Percentiles rank a stretch among this genome's conserved stretches.
Evolutionary conservation across 306 rosid genomes (phyloP).

Genomic region (Boehmeria nivea): DNA sequence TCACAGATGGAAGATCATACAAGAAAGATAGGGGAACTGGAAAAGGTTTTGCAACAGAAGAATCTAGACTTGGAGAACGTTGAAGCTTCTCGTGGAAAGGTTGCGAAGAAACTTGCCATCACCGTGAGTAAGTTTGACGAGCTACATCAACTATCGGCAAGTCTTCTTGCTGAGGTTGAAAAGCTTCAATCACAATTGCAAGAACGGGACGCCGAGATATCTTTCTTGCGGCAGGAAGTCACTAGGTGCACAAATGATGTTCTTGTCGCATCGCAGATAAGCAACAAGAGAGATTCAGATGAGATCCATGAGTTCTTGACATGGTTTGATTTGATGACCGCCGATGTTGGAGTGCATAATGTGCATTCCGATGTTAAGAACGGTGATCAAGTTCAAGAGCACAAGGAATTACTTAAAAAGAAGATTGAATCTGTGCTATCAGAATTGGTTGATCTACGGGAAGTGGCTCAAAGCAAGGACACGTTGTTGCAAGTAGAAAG

Average conservation of each 20-base stretch:
- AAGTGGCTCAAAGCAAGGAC: slow-evolving; percentile 57
- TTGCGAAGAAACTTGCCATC: slow-evolving; percentile 67
- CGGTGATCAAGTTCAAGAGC: slow-evolving; percentile 38
- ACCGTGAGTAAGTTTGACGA: slow-evolving; percentile 92
- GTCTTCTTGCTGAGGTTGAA: slow-evolving; percentile 89
- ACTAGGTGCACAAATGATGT: slow-evolving; percentile 89
- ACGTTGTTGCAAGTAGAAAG: slow-evolving; percentile 66
- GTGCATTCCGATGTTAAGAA: slow-evolving; percentile 43
- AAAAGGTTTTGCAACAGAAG: slow-evolving; percentile 60
- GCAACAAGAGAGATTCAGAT: slow-evolving; percentile 50
- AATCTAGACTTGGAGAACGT: slow-evolving; percentile 59
- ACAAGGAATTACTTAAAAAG: slow-evolving; percentile 63
- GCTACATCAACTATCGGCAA: slow-evolving; percentile 82
- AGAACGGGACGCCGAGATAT: slow-evolving; percentile 88
- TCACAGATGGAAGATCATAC: slow-evolving; percentile 71
- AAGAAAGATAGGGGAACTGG: slow-evolving; percentile 59
- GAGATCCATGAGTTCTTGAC: slow-evolving; percentile 58
- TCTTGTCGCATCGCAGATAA: slow-evolving; percentile 78
- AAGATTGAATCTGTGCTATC: slow-evolving; percentile 48
- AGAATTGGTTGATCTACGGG: slow-evolving; percentile 59
- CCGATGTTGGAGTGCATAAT: slow-evolving; percentile 53
- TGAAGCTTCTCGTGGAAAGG: slow-evolving; percentile 75
- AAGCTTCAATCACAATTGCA: slow-evolving; percentile 85
- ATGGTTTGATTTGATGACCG: slow-evolving; percentile 59
- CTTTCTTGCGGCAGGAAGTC: slow-evolving; percentile 97